Conservation (phyloP, 1,284 basidiomycete genomes). For the Chondrostereum purpureum region DNA sequence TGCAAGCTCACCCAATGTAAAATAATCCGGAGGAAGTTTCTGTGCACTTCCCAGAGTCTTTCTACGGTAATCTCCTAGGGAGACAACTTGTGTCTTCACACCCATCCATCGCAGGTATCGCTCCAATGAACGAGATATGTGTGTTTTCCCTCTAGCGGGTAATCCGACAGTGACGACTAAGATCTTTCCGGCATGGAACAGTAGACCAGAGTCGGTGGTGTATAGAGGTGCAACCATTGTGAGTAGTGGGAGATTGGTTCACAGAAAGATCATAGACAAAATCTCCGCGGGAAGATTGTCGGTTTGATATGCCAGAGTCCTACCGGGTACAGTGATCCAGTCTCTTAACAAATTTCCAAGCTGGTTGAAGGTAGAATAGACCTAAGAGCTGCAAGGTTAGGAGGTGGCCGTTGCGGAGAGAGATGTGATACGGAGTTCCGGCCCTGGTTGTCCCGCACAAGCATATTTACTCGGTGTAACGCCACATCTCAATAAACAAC, state of each 20-base stretch:
- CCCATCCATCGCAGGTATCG: constrained; percentile 97
- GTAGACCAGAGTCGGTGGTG: constrained; percentile 72
- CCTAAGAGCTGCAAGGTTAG: background rate
- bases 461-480: too few relatives aligned
- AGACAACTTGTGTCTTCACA: constrained; percentile 92
- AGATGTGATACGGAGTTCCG: too few relatives aligned
- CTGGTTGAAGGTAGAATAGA: background rate
- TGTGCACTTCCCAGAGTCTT: constrained; percentile 86
- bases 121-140: constrained; percentile 92
- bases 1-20: constrained; percentile 63
- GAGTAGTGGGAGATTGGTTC: background rate
- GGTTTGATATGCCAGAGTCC: background rate
- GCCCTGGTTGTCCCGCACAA: too few relatives aligned
- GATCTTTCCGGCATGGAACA: constrained; percentile 95
- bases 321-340: background rate
- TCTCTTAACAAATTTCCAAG: background rate
- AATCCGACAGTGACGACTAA: constrained; percentile 88
- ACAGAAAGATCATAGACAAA: background rate
- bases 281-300: background rate
- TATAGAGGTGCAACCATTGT: constrained; percentile 16
- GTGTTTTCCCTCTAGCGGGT: constrained; percentile 93
- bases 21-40: constrained; percentile 88
- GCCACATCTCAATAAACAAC: too few relatives aligned
- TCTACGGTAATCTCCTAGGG: constrained; percentile 90
- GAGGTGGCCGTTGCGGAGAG: background rate